phyloP scores from a whole-genome alignment of 2,329 filamentous ascomycete species.

The Pseudocercospora crystallina region DNA sequence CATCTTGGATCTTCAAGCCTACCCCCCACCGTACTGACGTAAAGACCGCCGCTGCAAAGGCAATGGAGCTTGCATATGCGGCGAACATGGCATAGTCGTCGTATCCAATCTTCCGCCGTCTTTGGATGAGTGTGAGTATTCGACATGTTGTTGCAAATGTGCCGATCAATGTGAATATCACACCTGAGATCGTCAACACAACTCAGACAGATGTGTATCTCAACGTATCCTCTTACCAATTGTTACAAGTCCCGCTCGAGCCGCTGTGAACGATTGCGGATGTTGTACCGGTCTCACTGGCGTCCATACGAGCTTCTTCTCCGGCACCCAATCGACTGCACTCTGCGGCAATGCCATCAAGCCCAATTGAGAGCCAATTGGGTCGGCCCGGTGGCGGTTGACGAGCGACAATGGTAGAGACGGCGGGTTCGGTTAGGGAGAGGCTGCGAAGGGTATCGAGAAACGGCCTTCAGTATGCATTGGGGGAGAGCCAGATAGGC shows the following conservation, averaged over 20 bases:
- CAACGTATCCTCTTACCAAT: conserved; percentile 4
- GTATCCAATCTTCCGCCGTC: conserved; percentile 19
- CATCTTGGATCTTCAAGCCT: conserved; percentile 16
- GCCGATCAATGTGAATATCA: conserved; percentile 19
- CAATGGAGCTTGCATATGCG: conserved; percentile 21
- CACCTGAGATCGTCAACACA: conserved; percentile 8
- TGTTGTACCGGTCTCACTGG: conserved; percentile 10
- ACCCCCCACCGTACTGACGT: conserved; percentile 26
- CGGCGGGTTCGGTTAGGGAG: background rate
- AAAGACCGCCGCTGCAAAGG: conserved; percentile 20
- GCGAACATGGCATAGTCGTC: conserved; percentile 25
- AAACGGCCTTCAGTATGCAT: background rate
- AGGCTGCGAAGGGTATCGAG: background rate
- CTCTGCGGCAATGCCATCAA: conserved; percentile 1
- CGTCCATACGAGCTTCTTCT: conserved; percentile 2
- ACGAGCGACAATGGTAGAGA: no score
- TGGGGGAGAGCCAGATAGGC: background rate
- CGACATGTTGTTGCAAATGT: conserved; percentile 22
- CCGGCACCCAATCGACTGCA: background rate
- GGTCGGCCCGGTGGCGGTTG: no score
- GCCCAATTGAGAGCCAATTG: background rate
- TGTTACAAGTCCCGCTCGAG: conserved; percentile 10
- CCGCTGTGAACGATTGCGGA: conserved; percentile 6
- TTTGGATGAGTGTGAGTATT: conserved; percentile 16
- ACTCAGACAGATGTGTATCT: background rate